Evolutionary conservation across 2,329 filamentous ascomycete species (phyloP).

Genomic region (Paracamarosporium sp.): DNA sequence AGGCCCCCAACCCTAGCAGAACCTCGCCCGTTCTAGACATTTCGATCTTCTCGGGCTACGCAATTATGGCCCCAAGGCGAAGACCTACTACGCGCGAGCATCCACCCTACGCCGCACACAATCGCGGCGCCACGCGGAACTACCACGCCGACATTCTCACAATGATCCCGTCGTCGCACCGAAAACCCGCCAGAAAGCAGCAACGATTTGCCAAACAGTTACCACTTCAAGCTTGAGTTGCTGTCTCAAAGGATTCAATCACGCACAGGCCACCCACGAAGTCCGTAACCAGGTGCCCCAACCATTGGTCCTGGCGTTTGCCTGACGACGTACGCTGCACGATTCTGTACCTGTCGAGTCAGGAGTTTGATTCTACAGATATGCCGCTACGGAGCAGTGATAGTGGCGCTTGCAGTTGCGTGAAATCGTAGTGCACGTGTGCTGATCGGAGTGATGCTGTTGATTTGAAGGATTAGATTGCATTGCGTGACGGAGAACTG

Average conservation of each 20-base stretch:
- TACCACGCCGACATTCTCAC: background rate
- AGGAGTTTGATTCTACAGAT: background rate
- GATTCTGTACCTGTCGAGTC: background rate
- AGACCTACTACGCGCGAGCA: background rate
- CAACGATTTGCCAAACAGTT: background rate
- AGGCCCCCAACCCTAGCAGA: too few species aligned
- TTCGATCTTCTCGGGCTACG: too few species aligned
- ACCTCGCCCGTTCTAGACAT: too few species aligned
- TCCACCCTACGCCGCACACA: too few species aligned
- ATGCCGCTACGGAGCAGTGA: background rate
- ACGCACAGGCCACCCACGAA: conserved; percentile 1
- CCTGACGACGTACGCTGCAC: background rate
- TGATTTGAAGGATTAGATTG: background rate
- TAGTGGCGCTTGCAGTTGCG: background rate
- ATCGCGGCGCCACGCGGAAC: background rate
- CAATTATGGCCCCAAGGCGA: background rate
- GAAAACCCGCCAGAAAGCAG: background rate
- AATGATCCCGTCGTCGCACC: background rate
- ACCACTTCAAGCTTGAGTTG: background rate
- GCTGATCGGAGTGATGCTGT: background rate
- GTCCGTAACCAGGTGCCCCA: background rate
- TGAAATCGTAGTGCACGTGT: background rate
- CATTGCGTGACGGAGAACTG: background rate
- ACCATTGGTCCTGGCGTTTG: conserved; percentile 3
- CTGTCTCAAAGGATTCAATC: background rate